Evolutionary conservation across 257 asterid genomes (phyloP), one percentile per base, ranked within the genome.

Genomic region (Gentiana dahurica): DNA sequence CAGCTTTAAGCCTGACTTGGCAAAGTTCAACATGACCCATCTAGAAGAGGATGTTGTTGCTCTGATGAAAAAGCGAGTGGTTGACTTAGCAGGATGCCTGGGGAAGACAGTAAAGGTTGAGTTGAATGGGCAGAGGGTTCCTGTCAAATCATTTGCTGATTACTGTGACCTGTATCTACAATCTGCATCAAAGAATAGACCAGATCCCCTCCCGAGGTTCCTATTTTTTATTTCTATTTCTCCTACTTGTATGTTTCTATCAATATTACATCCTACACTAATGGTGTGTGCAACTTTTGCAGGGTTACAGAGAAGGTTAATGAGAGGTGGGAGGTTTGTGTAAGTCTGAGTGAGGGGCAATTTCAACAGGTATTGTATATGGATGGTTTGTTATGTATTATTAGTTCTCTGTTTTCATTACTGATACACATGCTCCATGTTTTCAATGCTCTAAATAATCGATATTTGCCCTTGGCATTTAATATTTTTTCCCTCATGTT

Each of bases 11-110:
- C 97, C 99, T 48, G 99, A 92, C 74, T 67, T 92, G 71, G 71
- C 83, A 4, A 92, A 92, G 69, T 92, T 92, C 64, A 74, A 77
- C 82, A 85, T 92, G 99, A 73, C 77, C 60, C 73, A 73, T 59
- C 75, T 92, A 61, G 99, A 92, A 75, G 90, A 86, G 50, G 99
- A 92, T 74, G 97, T 82, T 37, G 95, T 92, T 70, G 85, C 95
- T 5, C 61, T 92, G 74, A 92, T 92, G 99, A 88, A 78, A 69
- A 92, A 92, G 79, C 83, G 99, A 47, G 99, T 79, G 57, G 75
- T 92, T 33, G 99, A 92, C 65, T 38, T 92, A 64, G 95, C 94
- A 1, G 99, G 99, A 36, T 85, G 97, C 69, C 86, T 92, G 24
- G 95, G 95, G 46, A 82, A 77, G 77, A 77, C 94, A 5, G 97